A percentile compares a stretch with the other conserved stretches of the same genome.
Conservation (phyloP, 2,329 filamentous ascomycete species). For the Scleromitrula shiraiana region DNA sequence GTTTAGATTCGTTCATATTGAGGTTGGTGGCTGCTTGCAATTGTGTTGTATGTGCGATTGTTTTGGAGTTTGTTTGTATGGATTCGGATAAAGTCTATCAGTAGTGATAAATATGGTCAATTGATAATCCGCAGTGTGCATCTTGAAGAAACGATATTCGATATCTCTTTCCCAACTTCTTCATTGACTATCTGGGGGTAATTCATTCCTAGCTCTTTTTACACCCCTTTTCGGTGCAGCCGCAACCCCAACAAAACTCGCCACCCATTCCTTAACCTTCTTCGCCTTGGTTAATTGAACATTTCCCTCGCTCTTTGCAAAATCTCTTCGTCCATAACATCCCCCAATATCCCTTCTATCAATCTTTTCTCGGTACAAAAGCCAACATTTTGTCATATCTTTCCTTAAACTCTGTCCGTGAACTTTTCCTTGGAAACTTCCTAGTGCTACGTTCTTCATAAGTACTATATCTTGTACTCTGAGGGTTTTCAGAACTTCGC, state of each 20-base stretch:
- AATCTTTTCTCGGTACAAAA: conserved; percentile 52
- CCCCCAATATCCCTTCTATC: conserved; percentile 46
- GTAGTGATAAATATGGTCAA: no score
- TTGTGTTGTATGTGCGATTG: no score
- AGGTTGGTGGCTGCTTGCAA: no score
- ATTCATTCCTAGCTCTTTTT: conserved; percentile 4
- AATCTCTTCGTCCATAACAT: conserved; percentile 45
- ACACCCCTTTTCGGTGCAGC: neutral
- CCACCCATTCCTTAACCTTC: conserved; percentile 67
- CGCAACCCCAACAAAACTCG: conserved; percentile 52
- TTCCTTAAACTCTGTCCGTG: conserved; percentile 76
- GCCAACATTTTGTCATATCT: conserved; percentile 59
- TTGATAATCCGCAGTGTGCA: no score
- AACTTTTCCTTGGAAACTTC: conserved; percentile 66
- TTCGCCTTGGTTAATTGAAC: conserved; percentile 55
- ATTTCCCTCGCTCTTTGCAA: conserved; percentile 31
- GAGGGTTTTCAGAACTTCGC: conserved; percentile 36
- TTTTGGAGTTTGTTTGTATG: no score
- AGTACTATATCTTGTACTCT: conserved; percentile 70
- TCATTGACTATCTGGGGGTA: conserved; percentile 20
- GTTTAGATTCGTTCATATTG: no score
- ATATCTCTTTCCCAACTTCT: neutral
- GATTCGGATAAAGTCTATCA: no score
- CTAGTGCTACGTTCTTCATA: conserved; percentile 70
- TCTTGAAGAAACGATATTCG: neutral